Evolutionary conservation across 257 asterid species (phyloP).

Genomic region (Ilex aquifolium): DNA sequence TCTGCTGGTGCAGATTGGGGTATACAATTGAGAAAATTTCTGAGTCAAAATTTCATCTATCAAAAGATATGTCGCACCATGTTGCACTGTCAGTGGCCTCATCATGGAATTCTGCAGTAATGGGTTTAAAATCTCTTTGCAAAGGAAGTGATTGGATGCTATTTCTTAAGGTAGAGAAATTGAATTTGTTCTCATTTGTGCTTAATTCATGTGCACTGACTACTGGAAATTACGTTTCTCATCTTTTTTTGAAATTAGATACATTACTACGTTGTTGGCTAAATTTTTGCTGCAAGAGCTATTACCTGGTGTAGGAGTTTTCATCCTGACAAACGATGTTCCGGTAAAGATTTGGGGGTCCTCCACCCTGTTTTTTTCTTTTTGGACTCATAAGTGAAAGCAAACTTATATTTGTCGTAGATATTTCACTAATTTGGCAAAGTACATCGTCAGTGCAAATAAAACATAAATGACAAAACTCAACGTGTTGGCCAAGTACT

Average conservation of each 20-base stretch:
- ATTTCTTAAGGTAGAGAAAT: slow-evolving; percentile 55
- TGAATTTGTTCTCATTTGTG: not conserved
- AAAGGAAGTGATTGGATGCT: slow-evolving; percentile 57
- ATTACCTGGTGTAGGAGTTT: not conserved
- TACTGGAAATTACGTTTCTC: not conserved
- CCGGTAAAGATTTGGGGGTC: too few relatives aligned
- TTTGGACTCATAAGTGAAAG: too few relatives aligned
- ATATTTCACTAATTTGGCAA: too few relatives aligned
- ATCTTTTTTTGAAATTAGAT: not conserved
- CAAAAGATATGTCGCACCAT: slow-evolving; percentile 39
- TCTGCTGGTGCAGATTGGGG: slow-evolving; percentile 52
- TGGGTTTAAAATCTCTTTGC: slow-evolving; percentile 60
- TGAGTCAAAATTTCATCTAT: slow-evolving; percentile 36
- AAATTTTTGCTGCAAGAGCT: not conserved
- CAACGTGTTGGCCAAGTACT: too few relatives aligned
- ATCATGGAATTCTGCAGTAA: slow-evolving; percentile 52
- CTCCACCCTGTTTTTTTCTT: too few relatives aligned
- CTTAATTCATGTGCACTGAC: not conserved
- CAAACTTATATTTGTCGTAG: too few relatives aligned
- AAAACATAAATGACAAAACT: too few relatives aligned
- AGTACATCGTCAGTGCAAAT: too few relatives aligned
- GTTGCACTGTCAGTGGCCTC: slow-evolving; percentile 47
- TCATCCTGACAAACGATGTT: not conserved
- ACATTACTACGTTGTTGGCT: not conserved
- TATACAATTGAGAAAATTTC: slow-evolving; percentile 58